phyloP scores from a whole-genome alignment of 331 rosid species.

The Pyrus hybrid region DNA sequence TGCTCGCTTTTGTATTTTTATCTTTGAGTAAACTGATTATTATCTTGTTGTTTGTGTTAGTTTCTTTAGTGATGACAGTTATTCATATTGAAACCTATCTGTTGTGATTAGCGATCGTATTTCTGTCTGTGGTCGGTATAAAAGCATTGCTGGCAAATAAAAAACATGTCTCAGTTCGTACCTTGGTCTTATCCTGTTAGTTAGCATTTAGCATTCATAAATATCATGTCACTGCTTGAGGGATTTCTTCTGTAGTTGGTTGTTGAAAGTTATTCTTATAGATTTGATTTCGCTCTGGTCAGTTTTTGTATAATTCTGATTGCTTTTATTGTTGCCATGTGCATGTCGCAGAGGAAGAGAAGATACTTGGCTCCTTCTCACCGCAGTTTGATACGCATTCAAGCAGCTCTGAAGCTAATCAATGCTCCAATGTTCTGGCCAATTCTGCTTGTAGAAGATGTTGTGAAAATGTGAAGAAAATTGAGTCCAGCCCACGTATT shows the following conservation, averaged over 20 bases:
- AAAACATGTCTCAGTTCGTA: no score
- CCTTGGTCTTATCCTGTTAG: neutral
- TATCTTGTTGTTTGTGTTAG: neutral
- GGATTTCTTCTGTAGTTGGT: no score
- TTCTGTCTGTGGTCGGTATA: no score
- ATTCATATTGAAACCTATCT: neutral
- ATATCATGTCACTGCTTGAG: neutral
- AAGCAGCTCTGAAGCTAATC: conserved; percentile 27
- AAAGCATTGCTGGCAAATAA: neutral
- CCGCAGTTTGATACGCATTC: conserved; percentile 56
- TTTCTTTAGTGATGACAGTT: no score
- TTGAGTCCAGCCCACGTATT: conserved; percentile 8
- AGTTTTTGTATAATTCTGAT: neutral
- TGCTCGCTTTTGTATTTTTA: neutral
- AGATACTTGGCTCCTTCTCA: conserved; percentile 12
- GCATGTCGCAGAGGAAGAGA: conserved; percentile 60
- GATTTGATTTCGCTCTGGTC: neutral
- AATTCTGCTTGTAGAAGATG: conserved; percentile 17
- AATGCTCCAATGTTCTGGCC: conserved; percentile 8
- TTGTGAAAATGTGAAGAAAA: conserved; percentile 9
- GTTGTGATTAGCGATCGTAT: neutral
- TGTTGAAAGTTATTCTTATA: neutral
- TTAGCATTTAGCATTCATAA: neutral
- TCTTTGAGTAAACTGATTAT: neutral
- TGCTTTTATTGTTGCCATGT: neutral